Evolutionary conservation across 106 monocot genomes (phyloP).

Genomic region (Acorus calamus): DNA sequence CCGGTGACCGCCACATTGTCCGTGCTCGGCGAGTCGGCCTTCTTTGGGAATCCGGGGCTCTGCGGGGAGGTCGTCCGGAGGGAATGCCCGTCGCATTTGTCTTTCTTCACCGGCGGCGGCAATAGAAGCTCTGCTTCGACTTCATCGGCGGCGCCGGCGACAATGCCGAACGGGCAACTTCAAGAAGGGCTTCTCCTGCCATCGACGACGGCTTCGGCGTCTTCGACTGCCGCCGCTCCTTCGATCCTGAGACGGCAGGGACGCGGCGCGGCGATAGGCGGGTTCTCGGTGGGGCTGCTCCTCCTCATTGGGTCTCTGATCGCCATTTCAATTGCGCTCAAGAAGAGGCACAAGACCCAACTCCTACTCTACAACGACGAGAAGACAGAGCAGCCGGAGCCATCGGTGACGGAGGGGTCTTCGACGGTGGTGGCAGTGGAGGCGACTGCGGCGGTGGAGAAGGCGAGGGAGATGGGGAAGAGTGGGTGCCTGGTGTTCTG

Average conservation of each 20-base stretch:
- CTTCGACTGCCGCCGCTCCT: neutral
- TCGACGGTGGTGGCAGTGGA: slow-evolving; percentile 8
- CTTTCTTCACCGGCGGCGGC: slow-evolving; percentile 28
- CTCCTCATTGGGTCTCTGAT: slow-evolving; percentile 21
- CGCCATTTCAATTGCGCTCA: slow-evolving; percentile 13
- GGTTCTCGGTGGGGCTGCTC: slow-evolving; percentile 12
- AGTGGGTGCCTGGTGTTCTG: slow-evolving; percentile 75
- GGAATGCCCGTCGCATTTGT: slow-evolving; percentile 30
- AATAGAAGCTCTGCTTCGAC: neutral
- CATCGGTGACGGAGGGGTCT: slow-evolving; percentile 16
- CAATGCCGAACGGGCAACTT: neutral
- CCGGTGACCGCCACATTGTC: slow-evolving; percentile 28
- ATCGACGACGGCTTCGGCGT: slow-evolving; percentile 6
- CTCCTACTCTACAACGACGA: neutral
- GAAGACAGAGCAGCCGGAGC: neutral
- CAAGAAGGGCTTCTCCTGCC: slow-evolving; percentile 14
- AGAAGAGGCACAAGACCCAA: slow-evolving; percentile 21
- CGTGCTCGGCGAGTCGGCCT: slow-evolving; percentile 25
- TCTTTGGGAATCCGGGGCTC: slow-evolving; percentile 45
- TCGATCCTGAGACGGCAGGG: slow-evolving; percentile 4
- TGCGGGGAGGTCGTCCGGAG: slow-evolving; percentile 49
- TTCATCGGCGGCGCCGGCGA: slow-evolving; percentile 14
- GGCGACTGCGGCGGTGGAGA: slow-evolving; percentile 40
- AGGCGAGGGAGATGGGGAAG: slow-evolving; percentile 48
- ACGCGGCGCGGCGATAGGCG: slow-evolving; percentile 12